Evolutionary conservation across 176 grass and related monocot species (phyloP).

Genomic region (Olyra latifolia): DNA sequence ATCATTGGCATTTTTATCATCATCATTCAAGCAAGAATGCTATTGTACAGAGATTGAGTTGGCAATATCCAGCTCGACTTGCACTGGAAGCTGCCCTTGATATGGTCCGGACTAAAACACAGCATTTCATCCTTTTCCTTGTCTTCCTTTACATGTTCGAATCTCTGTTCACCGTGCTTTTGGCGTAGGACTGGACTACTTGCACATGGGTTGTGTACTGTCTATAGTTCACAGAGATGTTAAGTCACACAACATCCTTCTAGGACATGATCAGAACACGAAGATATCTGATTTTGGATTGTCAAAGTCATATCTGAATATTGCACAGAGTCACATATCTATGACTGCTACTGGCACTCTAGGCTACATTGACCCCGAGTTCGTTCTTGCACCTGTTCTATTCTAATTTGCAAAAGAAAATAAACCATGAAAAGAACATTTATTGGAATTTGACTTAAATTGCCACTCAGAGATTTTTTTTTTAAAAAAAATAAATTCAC

Average conservation of each 20-base stretch:
- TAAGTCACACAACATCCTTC: slow-evolving; percentile 59
- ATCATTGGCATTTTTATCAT: too few species aligned
- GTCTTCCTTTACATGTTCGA: neutral
- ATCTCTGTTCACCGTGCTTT: neutral
- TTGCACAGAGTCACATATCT: slow-evolving; percentile 29
- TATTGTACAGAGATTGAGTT: too few species aligned
- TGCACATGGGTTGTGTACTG: slow-evolving; percentile 41
- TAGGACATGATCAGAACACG: slow-evolving; percentile 33
- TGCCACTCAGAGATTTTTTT: too few species aligned
- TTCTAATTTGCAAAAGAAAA: too few species aligned
- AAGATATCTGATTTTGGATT: slow-evolving; percentile 68
- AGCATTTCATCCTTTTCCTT: too few species aligned
- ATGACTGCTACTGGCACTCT: slow-evolving; percentile 34
- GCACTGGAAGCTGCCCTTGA: too few species aligned
- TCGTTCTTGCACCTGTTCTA: neutral
- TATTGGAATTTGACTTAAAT: too few species aligned
- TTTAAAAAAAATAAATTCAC: too few species aligned
- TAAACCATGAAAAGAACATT: too few species aligned
- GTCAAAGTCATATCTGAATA: slow-evolving; percentile 25
- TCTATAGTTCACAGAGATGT: slow-evolving; percentile 59
- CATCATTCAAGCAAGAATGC: too few species aligned
- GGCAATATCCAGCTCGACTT: too few species aligned
- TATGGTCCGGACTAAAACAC: too few species aligned
- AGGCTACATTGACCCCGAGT: slow-evolving; percentile 72
- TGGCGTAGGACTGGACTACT: slow-evolving; percentile 55